Evolutionary conservation across 1,284 basidiomycete genomes (phyloP), one percentile per base, ranked within the genome.

Genomic region (Gastroboletus turbinatus): DNA sequence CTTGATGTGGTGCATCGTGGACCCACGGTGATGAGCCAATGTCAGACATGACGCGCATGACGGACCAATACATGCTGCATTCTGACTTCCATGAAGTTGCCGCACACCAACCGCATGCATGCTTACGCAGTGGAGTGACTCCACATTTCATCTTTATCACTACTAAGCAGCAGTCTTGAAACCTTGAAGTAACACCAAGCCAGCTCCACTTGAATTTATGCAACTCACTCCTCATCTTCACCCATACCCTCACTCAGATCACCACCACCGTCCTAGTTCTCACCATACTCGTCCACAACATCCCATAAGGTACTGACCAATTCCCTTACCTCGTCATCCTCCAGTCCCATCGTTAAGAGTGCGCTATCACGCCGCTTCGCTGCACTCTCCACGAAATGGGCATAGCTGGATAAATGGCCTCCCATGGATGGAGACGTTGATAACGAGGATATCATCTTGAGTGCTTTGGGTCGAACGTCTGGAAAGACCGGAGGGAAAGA

Each of bases 231-330:
- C 35, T 70, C 73, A 43, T 67, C 70, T 39, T 65, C 65, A 16
- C 63, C 70, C 47, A 65, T 49, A 13, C 60, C 60, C 17, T 67
- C 71, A 16, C 57, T 62, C 45, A 50, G 43, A 53, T 50, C 40
- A 23, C 40, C 57, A n/a, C 57, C 62, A 4, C 53, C 63, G 10
- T 55, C 58, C 25, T 55, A 60, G 8, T 63, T 69, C 30, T 69
- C 76, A n/a, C 64, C 67, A 62, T 76, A 78, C 46, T 71, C 76
- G 61, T 82, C 81, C 39, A 76, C 73, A 33, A 83, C 70, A 33
- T 72, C 75, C 82, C 82, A 82, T 29, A 85, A 63, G 42, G 77
- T 76, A 60, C 78, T 77, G 5, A 66, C 72, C n/a, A 85, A 65
- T 48, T 83, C 82, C 52, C 63, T 74, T 44, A 82, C 60, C 4